Percentiles rank a stretch among this genome's conserved stretches.
These are phyloP conservation scores for Thinopyrum obtusiflorum DNA, from an alignment of 202 grass and related monocot species.

Conservation along the genomic window DNA sequence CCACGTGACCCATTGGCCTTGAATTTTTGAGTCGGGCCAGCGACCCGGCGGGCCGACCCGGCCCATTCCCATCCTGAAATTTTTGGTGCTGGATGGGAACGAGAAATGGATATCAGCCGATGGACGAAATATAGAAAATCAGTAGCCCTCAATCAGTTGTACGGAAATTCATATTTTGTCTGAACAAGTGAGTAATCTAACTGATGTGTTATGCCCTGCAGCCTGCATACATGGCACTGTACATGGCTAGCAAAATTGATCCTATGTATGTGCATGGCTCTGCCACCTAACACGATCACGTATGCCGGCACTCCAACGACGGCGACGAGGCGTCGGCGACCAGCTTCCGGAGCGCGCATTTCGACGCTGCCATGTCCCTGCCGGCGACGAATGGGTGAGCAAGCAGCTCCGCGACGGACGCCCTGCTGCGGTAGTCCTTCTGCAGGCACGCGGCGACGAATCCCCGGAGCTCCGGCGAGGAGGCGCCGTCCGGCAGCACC, in stretches of 20 bases:
- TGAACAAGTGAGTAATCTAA: background rate
- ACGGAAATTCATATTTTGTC: no score
- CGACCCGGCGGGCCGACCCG: no score
- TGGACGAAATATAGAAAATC: no score
- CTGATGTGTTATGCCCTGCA: background rate
- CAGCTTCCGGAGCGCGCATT: slow-evolving; percentile 7
- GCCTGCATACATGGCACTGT: background rate
- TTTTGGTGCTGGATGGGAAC: no score
- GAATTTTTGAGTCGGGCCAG: no score
- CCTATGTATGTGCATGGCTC: background rate
- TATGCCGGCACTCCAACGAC: background rate
- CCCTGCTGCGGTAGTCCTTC: slow-evolving; percentile 60
- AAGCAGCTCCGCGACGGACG: slow-evolving; percentile 62
- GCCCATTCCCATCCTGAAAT: no score
- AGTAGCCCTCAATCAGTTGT: no score
- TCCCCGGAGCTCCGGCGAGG: slow-evolving; percentile 41
- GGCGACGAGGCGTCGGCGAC: background rate
- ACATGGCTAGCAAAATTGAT: slow-evolving; percentile 15
- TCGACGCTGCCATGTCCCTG: slow-evolving; percentile 39
- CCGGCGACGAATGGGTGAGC: slow-evolving; percentile 67
- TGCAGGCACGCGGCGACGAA: slow-evolving; percentile 73
- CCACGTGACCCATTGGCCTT: no score
- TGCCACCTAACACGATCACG: background rate
- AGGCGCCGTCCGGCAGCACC: background rate
- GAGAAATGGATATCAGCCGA: no score